These are phyloP conservation scores for Claviceps citrina DNA, from an alignment of 2,329 filamentous ascomycete genomes.

Conservation along the genomic window DNA sequence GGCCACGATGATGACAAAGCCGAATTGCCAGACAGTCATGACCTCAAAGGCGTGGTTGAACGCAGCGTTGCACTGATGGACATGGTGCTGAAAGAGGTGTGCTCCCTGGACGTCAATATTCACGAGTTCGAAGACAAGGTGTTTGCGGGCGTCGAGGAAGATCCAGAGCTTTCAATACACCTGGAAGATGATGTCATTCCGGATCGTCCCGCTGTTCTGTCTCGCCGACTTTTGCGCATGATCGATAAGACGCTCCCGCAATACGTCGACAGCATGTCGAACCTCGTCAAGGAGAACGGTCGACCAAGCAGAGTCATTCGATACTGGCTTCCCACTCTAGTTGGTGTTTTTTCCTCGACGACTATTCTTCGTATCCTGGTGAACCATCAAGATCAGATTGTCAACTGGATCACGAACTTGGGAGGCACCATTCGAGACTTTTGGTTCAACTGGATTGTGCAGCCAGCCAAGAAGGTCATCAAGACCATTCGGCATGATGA, in stretches of 20 bases:
- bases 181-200: slow-evolving; percentile 29
- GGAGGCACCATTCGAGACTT: slow-evolving; percentile 74
- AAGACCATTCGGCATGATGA: slow-evolving; percentile 87
- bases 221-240: slow-evolving; percentile 51
- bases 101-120: slow-evolving; percentile 45
- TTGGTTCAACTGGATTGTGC: slow-evolving; percentile 90
- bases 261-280: slow-evolving; percentile 43
- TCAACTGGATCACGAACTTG: slow-evolving; percentile 65
- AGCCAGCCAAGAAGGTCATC: slow-evolving; percentile 68
- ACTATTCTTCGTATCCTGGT: slow-evolving; percentile 69
- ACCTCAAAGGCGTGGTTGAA: slow-evolving; percentile 59
- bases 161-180: slow-evolving; percentile 41
- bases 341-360: slow-evolving; percentile 65
- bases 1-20: slow-evolving; percentile 44
- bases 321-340: slow-evolving; percentile 71
- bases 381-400: slow-evolving; percentile 59
- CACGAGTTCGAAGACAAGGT: slow-evolving; percentile 51
- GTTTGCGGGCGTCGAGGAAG: slow-evolving; percentile 45
- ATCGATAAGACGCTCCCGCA: slow-evolving; percentile 53
- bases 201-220: slow-evolving; percentile 43
- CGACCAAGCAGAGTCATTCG: slow-evolving; percentile 60
- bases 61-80: slow-evolving; percentile 76
- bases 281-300: slow-evolving; percentile 49
- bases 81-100: slow-evolving; percentile 60
- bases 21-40: slow-evolving; percentile 31